phyloP scores from a whole-genome alignment of 768 basidiomycete genomes.

The Nidularia sp. region DNA sequence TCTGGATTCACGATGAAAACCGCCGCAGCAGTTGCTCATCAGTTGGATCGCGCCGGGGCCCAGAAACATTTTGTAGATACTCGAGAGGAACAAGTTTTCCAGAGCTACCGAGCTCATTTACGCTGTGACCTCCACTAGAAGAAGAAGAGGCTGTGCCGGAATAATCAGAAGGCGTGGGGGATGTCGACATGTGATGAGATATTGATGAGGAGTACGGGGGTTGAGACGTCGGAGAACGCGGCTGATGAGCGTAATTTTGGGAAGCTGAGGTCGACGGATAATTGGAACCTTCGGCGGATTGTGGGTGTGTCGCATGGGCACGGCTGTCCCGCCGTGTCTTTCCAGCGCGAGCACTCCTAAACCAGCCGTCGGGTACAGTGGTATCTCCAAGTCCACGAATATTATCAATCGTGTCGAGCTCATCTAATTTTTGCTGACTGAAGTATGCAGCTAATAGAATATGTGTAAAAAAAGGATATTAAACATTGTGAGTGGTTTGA shows the following conservation, averaged over 20 bases:
- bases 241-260: slow-evolving; percentile 12
- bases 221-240: slow-evolving; percentile 15
- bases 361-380: slow-evolving; percentile 71
- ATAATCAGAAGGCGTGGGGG: slow-evolving; percentile 22
- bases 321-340: slow-evolving; percentile 55
- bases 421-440: slow-evolving; percentile 71
- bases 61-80: slow-evolving; percentile 52
- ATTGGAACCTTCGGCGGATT: slow-evolving; percentile 18
- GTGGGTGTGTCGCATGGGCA: slow-evolving; percentile 27
- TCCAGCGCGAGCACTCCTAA: slow-evolving; percentile 71
- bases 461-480: slow-evolving; percentile 6
- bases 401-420: slow-evolving; percentile 66
- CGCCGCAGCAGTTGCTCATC: slow-evolving; percentile 63
- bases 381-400: slow-evolving; percentile 65
- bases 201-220: slow-evolving; percentile 17
- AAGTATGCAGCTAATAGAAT: slow-evolving; percentile 69
- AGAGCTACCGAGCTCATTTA: slow-evolving; percentile 15
- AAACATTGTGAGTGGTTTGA: slow-evolving; percentile 6
- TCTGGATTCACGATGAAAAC: slow-evolving; percentile 32
- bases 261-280: slow-evolving; percentile 18
- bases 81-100: slow-evolving; percentile 57
- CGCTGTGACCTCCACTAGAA: slow-evolving; percentile 18
- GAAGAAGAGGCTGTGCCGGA: slow-evolving; percentile 37
- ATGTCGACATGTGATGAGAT: slow-evolving; percentile 19
- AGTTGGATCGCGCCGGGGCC: slow-evolving; percentile 53